A percentile compares a stretch with the other conserved stretches of the same genome.
These are phyloP conservation scores for Xylariomycetidae sp. DNA, from an alignment of 2,329 filamentous ascomycete genomes.

Conservation along the genomic window DNA sequence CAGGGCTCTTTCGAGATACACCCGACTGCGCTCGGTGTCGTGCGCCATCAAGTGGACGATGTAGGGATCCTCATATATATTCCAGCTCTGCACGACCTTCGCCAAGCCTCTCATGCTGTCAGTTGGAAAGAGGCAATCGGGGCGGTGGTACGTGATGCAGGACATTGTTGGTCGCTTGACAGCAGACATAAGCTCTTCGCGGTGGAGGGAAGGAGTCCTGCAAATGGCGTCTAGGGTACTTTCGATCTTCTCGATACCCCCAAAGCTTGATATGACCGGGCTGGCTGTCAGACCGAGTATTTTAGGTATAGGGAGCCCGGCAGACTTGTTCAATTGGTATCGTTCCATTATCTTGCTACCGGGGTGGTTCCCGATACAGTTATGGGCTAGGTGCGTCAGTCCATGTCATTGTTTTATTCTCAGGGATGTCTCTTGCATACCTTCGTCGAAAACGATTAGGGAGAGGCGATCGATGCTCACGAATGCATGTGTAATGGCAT, in stretches of 20 bases:
- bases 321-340: slow-evolving; percentile 49
- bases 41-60: slow-evolving; percentile 40
- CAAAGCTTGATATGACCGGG: slow-evolving; percentile 56
- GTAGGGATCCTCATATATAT: slow-evolving; percentile 57
- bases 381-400: slow-evolving; percentile 53
- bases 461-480: slow-evolving; percentile 57
- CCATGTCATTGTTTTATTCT: too few species aligned
- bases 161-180: slow-evolving; percentile 60
- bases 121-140: slow-evolving; percentile 16
- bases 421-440: too few species aligned
- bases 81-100: slow-evolving; percentile 35
- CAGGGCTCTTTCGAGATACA: slow-evolving; percentile 33
- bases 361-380: slow-evolving; percentile 59
- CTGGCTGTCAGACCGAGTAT: slow-evolving; percentile 80
- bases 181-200: slow-evolving; percentile 61
- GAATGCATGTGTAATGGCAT: slow-evolving; percentile 71
- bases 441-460: slow-evolving; percentile 79
- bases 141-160: slow-evolving; percentile 14
- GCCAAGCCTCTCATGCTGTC: slow-evolving; percentile 38
- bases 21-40: slow-evolving; percentile 34
- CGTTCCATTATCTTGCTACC: slow-evolving; percentile 67
- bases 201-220: slow-evolving; percentile 60
- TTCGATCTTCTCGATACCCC: slow-evolving; percentile 58
- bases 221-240: slow-evolving; percentile 63
- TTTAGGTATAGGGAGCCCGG: slow-evolving; percentile 44